Evolutionary conservation across 2,329 filamentous ascomycete genomes (phyloP), one percentile per base, ranked within the genome.

Genomic region (Calonectria pseudoreteaudii): DNA sequence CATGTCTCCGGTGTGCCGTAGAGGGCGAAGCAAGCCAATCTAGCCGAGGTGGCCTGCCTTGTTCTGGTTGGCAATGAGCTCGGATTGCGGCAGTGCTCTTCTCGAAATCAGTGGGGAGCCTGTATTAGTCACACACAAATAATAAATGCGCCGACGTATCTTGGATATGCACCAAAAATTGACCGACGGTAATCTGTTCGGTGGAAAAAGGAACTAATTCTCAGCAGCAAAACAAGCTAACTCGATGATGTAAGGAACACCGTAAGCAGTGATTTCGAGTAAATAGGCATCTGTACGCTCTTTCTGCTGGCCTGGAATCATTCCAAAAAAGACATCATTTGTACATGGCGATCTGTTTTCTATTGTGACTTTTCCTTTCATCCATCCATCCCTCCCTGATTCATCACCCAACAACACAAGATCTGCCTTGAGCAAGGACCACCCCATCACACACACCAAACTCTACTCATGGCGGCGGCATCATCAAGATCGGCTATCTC

Each of bases 401-500:
- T 62, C 14, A 41, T 18, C 16, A 41, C 41, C n/a, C n/a, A n/a
- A n/a, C 44, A 47, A 13, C 44, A 47, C 44, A 53, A 28, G 31
- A 4, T 16, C 23, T 20, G 47, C 28, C 34, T 34, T 53, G 30
- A 67, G 30, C 34, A 58, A 56, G 16, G 13, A 20, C 13, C 9
- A 50, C 18, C 62, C 36, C 36, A 66, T 8, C 64, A 56, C n/a
- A n/a, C n/a, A n/a, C n/a, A n/a, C n/a, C n/a, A 47, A 47, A 58
- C 41, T 52, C 62, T 34, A 34, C 64, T 30, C 30, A 62, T 62
- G 56, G 56, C 70, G 38, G 18, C 49, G 14, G 70, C 53, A 49
- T 26, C 68, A 73, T 38, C 68, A 10, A 66, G 65, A 26, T 56
- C 70, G 31, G 56, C 58, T 23, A n/a, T 66, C 64, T 76, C 73